phyloP scores from a whole-genome alignment of 2,329 filamentous ascomycete species.

The Chrysoporthe deuterocubensis region DNA sequence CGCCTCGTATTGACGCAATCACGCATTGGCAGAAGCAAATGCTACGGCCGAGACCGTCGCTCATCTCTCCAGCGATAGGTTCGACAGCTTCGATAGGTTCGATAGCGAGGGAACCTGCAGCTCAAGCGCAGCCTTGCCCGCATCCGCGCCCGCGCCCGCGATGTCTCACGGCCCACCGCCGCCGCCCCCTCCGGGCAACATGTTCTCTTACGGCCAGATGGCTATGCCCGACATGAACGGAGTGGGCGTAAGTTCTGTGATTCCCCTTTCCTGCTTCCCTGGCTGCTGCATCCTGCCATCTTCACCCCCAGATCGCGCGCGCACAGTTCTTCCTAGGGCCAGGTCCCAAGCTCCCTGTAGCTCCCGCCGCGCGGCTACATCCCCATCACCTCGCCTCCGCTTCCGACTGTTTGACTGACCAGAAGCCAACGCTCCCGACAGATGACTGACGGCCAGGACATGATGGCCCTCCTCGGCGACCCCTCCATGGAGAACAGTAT shows the following conservation, averaged over 20 bases:
- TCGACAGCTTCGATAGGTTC: background rate
- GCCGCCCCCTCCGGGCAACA: constrained; percentile 25
- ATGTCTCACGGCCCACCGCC: constrained; percentile 31
- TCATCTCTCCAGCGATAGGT: background rate
- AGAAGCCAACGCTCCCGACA: constrained; percentile 23
- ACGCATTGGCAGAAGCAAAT: background rate
- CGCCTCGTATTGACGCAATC: constrained; percentile 10
- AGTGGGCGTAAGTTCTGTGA: constrained; percentile 23
- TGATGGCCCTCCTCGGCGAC: constrained; percentile 46
- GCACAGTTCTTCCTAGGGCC: background rate
- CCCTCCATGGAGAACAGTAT: constrained; percentile 42
- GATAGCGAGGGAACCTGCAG: constrained; percentile 5
- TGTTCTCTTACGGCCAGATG: constrained; percentile 29
- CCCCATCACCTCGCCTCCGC: constrained; percentile 4
- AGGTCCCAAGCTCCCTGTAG: background rate
- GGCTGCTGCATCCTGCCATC: constrained; percentile 9
- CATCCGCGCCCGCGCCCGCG: constrained; percentile 1
- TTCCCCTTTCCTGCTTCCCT: constrained; percentile 3
- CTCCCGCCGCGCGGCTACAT: constrained; percentile 8
- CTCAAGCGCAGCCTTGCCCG: constrained; percentile 9
- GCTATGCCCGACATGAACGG: constrained; percentile 26
- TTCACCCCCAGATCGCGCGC: constrained; percentile 4
- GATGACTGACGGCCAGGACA: constrained; percentile 40
- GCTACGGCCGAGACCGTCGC: constrained; percentile 18
- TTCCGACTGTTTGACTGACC: constrained; percentile 20